Base-by-base conservation (phyloP, 2,329 filamentous ascomycete genomes). In the Pseudogymnoascus sp. region DNA sequence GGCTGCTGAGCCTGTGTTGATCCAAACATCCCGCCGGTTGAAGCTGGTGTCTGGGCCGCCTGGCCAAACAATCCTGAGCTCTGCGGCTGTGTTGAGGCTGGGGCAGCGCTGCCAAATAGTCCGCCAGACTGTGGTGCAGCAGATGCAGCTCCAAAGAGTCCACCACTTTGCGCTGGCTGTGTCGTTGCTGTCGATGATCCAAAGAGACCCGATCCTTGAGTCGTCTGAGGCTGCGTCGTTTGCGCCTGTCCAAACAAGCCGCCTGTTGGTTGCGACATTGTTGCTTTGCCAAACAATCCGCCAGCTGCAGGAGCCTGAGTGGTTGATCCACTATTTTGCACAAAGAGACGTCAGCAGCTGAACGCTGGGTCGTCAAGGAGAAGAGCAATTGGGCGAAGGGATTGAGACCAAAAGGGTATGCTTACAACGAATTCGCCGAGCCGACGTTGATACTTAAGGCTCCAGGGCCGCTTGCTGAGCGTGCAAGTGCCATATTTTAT, bases 381-480 rank as follows among this genome's bases (percentile, higher is more conserved):
- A 51, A 21, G 21, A 21, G 21, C 21, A 3, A 21, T 21, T 21
- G 21, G 21, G 21, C 21, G 21, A 21, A 21, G 36, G 29, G 27
- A 35, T 15, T 27, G 15, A 38, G 21, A 12, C 59, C 64, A 63
- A 61, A 27, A 36, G 58, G 31, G 15, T 76, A 80, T 72, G 68
- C 83, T 81, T 81, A 80, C 75, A 81, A 76, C 65, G 79, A 73
- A 72, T 85, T 86, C 65, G 84, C 84, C 63, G 81, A 77, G 66
- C 79, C 80, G 15, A 84, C 86, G 74, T 87, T 87, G 74, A 87
- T 86, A 70, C 81, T 84, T 66, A 87, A 78, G 70, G 81, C 83
- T 66, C 78, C 81, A 65, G 83, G 83, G 69, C 81, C 83, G 72
- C 83, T 85, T 63, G 81, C 80, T 68, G 83, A 85, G 72, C 83